These are phyloP conservation scores for Phanerochaete carnosa DNA, from an alignment of 768 basidiomycete genomes.

Conservation along the genomic window DNA sequence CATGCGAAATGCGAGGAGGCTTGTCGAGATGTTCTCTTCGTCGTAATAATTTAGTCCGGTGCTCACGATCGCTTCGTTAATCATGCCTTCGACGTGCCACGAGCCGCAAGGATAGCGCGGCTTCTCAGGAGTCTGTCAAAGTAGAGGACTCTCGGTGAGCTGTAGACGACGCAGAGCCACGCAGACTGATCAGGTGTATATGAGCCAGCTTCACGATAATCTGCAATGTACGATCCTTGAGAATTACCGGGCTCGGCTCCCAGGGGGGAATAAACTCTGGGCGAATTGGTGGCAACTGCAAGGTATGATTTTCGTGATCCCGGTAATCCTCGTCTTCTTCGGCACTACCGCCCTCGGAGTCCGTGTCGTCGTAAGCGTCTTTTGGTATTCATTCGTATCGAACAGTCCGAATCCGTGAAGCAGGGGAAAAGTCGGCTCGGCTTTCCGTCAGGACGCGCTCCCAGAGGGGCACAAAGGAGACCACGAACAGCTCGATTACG, in stretches of 20 bases:
- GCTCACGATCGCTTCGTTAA: constrained; percentile 13
- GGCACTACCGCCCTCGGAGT: not conserved
- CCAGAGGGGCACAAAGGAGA: constrained; percentile 24
- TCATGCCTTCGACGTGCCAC: constrained; percentile 31
- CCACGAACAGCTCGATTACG: constrained; percentile 16
- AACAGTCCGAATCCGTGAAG: not conserved
- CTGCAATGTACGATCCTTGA: constrained; percentile 23
- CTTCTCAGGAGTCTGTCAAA: constrained; percentile 23
- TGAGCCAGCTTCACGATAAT: constrained; percentile 41
- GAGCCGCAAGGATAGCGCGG: constrained; percentile 27
- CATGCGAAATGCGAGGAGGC: constrained; percentile 30
- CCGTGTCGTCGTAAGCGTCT: not conserved
- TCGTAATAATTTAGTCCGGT: constrained; percentile 23
- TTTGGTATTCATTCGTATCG: no score
- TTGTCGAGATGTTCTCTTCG: constrained; percentile 29
- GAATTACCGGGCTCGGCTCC: not conserved
- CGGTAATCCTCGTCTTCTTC: not conserved
- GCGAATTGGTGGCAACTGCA: not conserved
- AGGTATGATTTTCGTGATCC: not conserved
- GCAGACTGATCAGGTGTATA: constrained; percentile 16
- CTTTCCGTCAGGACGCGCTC: constrained; percentile 21
- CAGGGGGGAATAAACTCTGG: not conserved
- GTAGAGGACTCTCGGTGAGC: not conserved
- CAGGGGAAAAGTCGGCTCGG: not conserved
- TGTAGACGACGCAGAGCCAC: not conserved